phyloP scores from a whole-genome alignment of 805 yeast genomes.

The Myxozyma neotropica region DNA sequence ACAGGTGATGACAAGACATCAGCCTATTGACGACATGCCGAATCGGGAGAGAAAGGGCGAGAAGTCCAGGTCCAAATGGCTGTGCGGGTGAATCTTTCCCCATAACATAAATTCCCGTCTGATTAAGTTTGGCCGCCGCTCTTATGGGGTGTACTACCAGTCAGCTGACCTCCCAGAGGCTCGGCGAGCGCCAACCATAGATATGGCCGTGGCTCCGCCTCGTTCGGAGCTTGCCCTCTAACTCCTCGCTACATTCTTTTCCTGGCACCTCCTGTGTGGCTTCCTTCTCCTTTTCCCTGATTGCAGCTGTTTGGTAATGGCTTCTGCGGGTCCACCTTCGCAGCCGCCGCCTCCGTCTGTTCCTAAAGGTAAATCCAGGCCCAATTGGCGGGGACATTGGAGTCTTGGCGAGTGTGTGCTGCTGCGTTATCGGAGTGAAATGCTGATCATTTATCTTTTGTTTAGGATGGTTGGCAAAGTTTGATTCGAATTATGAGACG shows the following conservation, averaged over 20 bases:
- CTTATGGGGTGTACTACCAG: background rate
- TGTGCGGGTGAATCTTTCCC: background rate
- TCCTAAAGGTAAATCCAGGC: conserved; percentile 22
- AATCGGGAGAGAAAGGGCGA: background rate
- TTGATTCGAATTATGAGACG: conserved; percentile 52
- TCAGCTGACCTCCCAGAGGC: background rate
- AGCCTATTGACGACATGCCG: background rate
- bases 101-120: background rate
- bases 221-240: too few species aligned
- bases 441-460: background rate
- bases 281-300: background rate
- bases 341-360: conserved; percentile 33
- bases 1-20: background rate
- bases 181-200: background rate
- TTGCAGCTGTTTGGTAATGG: background rate
- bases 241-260: background rate
- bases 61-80: too few species aligned
- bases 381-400: background rate
- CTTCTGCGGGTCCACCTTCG: conserved; percentile 21
- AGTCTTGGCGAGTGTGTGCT: too few species aligned
- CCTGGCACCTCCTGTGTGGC: background rate
- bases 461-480: conserved; percentile 33
- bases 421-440: too few species aligned
- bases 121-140: background rate
- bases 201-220: background rate